phyloP scores from a whole-genome alignment of 768 basidiomycete genomes.

The Dendrothele bispora region DNA sequence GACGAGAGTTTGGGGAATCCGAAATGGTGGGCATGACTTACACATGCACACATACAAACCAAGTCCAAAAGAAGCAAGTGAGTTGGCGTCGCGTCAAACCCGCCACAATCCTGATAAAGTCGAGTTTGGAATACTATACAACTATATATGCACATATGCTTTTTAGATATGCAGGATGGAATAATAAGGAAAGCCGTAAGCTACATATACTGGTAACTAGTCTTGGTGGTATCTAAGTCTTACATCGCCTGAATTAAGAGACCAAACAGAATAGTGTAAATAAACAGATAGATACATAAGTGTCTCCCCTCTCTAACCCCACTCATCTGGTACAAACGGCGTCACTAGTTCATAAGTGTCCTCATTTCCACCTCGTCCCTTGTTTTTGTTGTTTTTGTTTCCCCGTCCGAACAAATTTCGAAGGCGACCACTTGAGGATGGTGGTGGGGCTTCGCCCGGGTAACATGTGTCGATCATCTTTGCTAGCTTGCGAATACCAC shows the following conservation, averaged over 20 bases:
- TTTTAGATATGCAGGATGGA: not conserved
- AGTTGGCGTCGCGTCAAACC: not conserved
- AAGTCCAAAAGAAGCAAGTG: too few relatives aligned
- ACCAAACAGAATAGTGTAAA: not conserved
- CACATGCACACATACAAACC: too few relatives aligned
- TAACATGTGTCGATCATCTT: slow-evolving; percentile 71
- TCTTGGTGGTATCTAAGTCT: too few relatives aligned
- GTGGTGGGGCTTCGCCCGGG: slow-evolving; percentile 47
- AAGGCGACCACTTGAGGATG: slow-evolving; percentile 53
- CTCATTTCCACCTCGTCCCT: slow-evolving; percentile 61
- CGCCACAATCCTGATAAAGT: not conserved
- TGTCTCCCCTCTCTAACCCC: slow-evolving; percentile 42
- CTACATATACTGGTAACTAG: too few relatives aligned
- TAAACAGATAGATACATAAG: not conserved
- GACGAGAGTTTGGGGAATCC: too few relatives aligned
- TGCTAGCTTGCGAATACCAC: slow-evolving; percentile 63
- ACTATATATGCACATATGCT: not conserved
- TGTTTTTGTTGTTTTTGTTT: slow-evolving; percentile 41
- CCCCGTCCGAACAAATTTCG: slow-evolving; percentile 60
- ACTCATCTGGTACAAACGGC: slow-evolving; percentile 77
- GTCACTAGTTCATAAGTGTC: slow-evolving; percentile 83
- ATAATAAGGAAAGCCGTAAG: not conserved
- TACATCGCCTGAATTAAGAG: not conserved
- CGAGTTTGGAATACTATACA: not conserved
- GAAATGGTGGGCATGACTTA: too few relatives aligned